These are phyloP conservation scores for Glycine soja DNA, from an alignment of 306 rosid genomes.

Conservation along the genomic window DNA sequence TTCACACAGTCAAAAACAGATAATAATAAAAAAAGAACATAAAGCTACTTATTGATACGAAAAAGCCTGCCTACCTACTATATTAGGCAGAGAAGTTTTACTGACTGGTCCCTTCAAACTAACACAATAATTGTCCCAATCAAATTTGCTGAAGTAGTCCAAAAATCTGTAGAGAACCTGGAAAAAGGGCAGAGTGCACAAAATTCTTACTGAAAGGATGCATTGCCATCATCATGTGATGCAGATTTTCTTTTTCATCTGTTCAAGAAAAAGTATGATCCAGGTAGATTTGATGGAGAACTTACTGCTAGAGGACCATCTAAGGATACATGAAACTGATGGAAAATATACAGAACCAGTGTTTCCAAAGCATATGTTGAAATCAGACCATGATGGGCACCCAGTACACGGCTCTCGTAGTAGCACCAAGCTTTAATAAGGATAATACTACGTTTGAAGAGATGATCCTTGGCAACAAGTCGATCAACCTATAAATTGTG, in stretches of 20 bases:
- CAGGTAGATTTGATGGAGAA: constrained; percentile 44
- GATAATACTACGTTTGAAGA: constrained; percentile 87
- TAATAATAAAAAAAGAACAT: constrained; percentile 45
- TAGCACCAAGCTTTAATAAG: constrained; percentile 93
- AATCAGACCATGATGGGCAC: constrained; percentile 90
- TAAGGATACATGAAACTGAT: constrained; percentile 70
- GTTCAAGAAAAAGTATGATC: constrained; percentile 28
- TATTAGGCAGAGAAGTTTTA: constrained; percentile 71
- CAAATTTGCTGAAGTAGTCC: constrained; percentile 89
- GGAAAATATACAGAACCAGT: constrained; percentile 81
- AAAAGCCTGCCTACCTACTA: constrained; percentile 63
- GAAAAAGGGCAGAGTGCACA: constrained; percentile 38
- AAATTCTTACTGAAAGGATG: constrained; percentile 43
- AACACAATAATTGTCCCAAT: constrained; percentile 85
- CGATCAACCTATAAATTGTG: constrained; percentile 70
- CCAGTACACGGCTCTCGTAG: constrained; percentile 90
- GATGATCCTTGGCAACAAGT: constrained; percentile 75
- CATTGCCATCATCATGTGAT: constrained; percentile 38
- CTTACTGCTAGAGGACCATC: constrained; percentile 86
- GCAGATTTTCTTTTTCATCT: constrained; percentile 37
- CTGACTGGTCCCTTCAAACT: constrained; percentile 87
- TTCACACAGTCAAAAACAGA: constrained; percentile 46
- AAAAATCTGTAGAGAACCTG: constrained; percentile 89
- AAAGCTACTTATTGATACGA: constrained; percentile 32
- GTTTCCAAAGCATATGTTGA: constrained; percentile 96